Percentiles rank a stretch among this genome's conserved stretches.
These are phyloP conservation scores for Neoarthrinium moseri DNA, from an alignment of 2,329 filamentous ascomycete genomes.

Conservation along the genomic window DNA sequence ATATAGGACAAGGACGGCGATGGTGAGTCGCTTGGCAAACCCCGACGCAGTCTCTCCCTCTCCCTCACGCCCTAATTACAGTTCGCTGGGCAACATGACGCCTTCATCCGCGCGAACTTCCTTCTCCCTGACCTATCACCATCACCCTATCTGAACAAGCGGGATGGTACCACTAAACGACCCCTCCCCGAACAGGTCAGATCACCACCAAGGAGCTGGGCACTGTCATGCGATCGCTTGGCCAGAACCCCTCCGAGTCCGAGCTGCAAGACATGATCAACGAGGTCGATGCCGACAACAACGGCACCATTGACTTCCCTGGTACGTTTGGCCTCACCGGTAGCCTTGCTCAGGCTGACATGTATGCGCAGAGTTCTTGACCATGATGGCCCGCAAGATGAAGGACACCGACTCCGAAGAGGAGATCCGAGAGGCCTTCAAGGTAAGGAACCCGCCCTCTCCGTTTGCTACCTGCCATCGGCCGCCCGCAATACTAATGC, in stretches of 20 bases:
- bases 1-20: constrained; percentile 89
- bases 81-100: too few relatives aligned
- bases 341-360: constrained; percentile 22
- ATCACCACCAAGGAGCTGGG: constrained; percentile 90
- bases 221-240: constrained; percentile 86
- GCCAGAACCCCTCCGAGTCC: constrained; percentile 86
- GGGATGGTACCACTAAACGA: too few relatives aligned
- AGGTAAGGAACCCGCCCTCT: constrained; percentile 50
- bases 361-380: constrained; percentile 69
- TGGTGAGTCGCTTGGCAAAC: constrained; percentile 58
- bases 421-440: constrained; percentile 87
- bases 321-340: constrained; percentile 51
- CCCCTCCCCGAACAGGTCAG: too few relatives aligned
- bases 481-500: too few relatives aligned
- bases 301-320: constrained; percentile 88
- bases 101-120: too few relatives aligned
- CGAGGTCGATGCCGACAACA: constrained; percentile 90
- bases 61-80: too few relatives aligned
- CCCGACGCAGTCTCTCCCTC: background rate
- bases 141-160: too few relatives aligned
- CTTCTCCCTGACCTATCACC: too few relatives aligned
- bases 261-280: constrained; percentile 94
- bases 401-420: constrained; percentile 91
- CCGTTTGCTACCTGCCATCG: too few relatives aligned
- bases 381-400: constrained; percentile 95